These are phyloP conservation scores for Pseudophaeomoniella oleicola DNA, from an alignment of 2,329 filamentous ascomycete species.

Conservation along the genomic window DNA sequence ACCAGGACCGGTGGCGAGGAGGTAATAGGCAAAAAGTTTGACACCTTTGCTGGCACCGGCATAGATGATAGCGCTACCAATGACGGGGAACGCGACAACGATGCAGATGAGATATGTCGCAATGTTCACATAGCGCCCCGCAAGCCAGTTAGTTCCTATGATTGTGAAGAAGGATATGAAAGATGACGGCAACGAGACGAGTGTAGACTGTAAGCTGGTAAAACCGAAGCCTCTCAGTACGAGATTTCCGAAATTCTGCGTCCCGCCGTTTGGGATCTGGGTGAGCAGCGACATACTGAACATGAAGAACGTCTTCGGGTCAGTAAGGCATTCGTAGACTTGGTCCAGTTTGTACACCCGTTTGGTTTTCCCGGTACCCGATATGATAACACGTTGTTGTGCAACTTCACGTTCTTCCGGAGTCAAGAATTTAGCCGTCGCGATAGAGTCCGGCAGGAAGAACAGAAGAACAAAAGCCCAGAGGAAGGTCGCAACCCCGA, in stretches of 20 bases:
- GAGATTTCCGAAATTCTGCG: slow-evolving; percentile 16
- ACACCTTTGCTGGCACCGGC: slow-evolving; percentile 26
- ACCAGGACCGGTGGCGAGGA: slow-evolving; percentile 38
- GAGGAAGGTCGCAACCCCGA: slow-evolving; percentile 5
- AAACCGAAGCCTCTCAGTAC: slow-evolving; percentile 27
- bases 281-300: slow-evolving; percentile 8
- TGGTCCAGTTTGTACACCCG: slow-evolving; percentile 7
- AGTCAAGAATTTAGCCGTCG: slow-evolving; percentile 6
- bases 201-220: slow-evolving; percentile 19
- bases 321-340: slow-evolving; percentile 8
- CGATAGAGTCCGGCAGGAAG: slow-evolving; percentile 35
- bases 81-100: slow-evolving; percentile 36
- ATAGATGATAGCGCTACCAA: slow-evolving; percentile 40
- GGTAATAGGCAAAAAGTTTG: slow-evolving; percentile 43
- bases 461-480: slow-evolving; percentile 15
- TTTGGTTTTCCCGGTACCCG: slow-evolving; percentile 9
- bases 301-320: slow-evolving; percentile 12
- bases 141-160: slow-evolving; percentile 34
- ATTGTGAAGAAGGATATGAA: slow-evolving; percentile 23
- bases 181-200: slow-evolving; percentile 17
- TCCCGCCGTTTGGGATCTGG: slow-evolving; percentile 18
- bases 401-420: slow-evolving; percentile 7
- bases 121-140: slow-evolving; percentile 35
- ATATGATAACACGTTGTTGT: slow-evolving; percentile 7
- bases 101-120: slow-evolving; percentile 38